These are phyloP conservation scores for Dactylellina parvicollis DNA, from an alignment of 2,329 filamentous ascomycete genomes.

Conservation along the genomic window DNA sequence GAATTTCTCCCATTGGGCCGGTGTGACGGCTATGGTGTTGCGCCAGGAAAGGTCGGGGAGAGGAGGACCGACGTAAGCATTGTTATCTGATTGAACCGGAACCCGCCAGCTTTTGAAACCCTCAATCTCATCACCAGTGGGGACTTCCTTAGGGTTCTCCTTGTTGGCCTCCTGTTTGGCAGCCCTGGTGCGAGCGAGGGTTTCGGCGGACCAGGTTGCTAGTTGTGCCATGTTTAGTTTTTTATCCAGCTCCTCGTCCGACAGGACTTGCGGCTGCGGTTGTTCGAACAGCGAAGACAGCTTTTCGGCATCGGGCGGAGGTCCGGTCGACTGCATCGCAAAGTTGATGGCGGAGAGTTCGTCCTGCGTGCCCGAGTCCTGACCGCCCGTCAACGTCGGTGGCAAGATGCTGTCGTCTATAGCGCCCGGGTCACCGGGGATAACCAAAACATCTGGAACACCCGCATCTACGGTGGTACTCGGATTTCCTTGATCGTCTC, in stretches of 20 bases:
- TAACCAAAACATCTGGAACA: neutral
- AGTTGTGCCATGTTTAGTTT: neutral
- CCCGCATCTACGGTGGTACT: neutral
- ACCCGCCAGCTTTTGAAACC: neutral
- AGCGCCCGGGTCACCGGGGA: neutral
- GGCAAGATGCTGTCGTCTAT: neutral
- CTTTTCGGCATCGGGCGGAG: neutral
- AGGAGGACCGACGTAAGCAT: neutral
- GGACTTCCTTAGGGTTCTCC: neutral
- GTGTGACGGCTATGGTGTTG: neutral
- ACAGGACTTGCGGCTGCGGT: neutral
- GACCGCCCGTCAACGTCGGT: neutral
- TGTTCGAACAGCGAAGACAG: neutral
- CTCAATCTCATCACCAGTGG: neutral
- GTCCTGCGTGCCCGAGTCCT: neutral
- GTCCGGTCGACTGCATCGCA: neutral
- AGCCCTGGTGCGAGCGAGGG: neutral
- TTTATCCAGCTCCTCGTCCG: neutral
- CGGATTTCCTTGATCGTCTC: neutral
- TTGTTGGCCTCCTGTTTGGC: neutral
- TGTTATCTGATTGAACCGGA: neutral
- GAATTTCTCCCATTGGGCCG: neutral
- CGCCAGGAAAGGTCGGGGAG: neutral
- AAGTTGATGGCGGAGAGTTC: constrained; percentile 7
- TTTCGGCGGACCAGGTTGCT: constrained; percentile 6